A percentile compares a stretch with the other conserved stretches of the same genome.
These are phyloP conservation scores for Tricholoma flavovirens DNA, from an alignment of 768 basidiomycete genomes.

Conservation along the genomic window DNA sequence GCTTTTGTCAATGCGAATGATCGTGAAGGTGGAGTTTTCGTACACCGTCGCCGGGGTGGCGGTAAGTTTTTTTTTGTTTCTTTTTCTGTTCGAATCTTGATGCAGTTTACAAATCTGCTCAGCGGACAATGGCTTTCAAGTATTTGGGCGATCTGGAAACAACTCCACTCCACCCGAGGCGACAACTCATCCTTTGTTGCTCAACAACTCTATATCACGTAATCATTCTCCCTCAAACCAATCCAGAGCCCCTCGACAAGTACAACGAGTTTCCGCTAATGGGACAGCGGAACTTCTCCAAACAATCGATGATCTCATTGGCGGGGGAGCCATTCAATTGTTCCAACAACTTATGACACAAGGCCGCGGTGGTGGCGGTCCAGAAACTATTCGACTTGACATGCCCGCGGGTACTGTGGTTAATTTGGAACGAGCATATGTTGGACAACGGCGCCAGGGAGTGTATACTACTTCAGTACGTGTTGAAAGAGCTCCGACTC, in stretches of 20 bases:
- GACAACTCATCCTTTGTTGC: constrained; percentile 75
- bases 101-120: constrained; percentile 5
- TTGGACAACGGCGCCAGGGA: constrained; percentile 44
- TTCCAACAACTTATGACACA: constrained; percentile 77
- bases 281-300: constrained; percentile 58
- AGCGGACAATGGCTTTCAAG: constrained; percentile 48
- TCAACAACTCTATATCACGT: constrained; percentile 49
- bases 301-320: constrained; percentile 77
- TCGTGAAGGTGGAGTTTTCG: constrained; percentile 41
- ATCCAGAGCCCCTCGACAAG: constrained; percentile 46
- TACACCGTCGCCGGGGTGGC: constrained; percentile 50
- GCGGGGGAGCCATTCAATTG: constrained; percentile 74
- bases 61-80: constrained; percentile 27
- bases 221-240: constrained; percentile 41
- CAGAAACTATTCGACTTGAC: constrained; percentile 74
- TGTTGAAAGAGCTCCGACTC: constrained; percentile 49
- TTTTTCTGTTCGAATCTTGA: constrained; percentile 6
- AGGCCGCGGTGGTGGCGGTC: constrained; percentile 42
- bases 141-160: constrained; percentile 61
- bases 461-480: constrained; percentile 53
- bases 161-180: constrained; percentile 54
- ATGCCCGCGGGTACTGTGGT: constrained; percentile 61
- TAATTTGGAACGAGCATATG: constrained; percentile 50
- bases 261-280: constrained; percentile 49
- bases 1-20: constrained; percentile 40